Conservation (phyloP, 129 eudicot genomes). For the Apium graveolens region DNA sequence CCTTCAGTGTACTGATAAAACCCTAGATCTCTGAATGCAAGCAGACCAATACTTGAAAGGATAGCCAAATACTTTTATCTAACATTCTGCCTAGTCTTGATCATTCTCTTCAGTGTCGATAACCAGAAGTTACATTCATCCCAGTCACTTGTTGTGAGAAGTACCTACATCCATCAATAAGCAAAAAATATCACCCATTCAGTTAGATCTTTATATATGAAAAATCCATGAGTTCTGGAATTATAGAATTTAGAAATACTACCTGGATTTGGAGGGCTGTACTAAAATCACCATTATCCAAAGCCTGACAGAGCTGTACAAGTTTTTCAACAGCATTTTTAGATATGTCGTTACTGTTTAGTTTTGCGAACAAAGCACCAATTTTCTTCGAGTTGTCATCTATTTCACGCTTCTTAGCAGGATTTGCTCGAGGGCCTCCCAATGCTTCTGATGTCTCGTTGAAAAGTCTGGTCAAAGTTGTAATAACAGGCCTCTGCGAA, state of each 20-base stretch:
- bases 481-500: constrained; percentile 65
- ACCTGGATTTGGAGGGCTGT: constrained; percentile 91
- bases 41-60: constrained; percentile 5
- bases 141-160: constrained; percentile 88
- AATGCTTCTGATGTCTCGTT: constrained; percentile 84
- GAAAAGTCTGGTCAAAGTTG: constrained; percentile 76
- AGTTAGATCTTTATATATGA: background rate
- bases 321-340: constrained; percentile 85
- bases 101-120: constrained; percentile 82
- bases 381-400: constrained; percentile 90
- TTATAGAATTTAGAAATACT: background rate
- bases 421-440: constrained; percentile 71
- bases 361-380: constrained; percentile 77
- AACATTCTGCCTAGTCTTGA: constrained; percentile 72
- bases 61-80: constrained; percentile 26
- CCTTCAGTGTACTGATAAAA: background rate
- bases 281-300: constrained; percentile 73
- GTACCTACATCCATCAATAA: constrained; percentile 38
- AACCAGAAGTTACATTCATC: constrained; percentile 96
- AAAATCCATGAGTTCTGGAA: too few relatives aligned
- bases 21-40: background rate
- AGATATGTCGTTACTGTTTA: constrained; percentile 72
- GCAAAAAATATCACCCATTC: background rate
- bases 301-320: constrained; percentile 81
- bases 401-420: constrained; percentile 80